Evolutionary conservation across 2,329 filamentous ascomycete species (phyloP), one percentile per base, ranked within the genome.

Genomic region (Aspergillus cejpii): DNA sequence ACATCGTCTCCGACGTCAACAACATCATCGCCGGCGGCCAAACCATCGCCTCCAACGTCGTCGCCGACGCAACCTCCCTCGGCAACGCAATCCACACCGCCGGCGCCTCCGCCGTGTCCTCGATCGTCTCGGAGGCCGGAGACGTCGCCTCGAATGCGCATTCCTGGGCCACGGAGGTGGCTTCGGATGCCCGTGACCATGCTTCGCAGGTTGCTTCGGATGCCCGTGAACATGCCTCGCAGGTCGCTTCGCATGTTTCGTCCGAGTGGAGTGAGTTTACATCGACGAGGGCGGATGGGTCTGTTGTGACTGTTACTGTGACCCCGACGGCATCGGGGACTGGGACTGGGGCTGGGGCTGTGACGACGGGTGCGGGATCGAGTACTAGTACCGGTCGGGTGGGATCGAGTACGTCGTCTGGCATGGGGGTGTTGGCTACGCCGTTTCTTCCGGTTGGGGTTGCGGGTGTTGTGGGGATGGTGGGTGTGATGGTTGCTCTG

Each of bases 401-500:
- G 10, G 26, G 48, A 23, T 39, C 50, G 3, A 37, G 45, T 14
- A 29, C 50, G n/a, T 36, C 41, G 3, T 17, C 52, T 33, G 56
- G 41, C 33, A 57, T 47, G 26, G 51, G 49, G 24, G 51, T 54
- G 29, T 55, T 51, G 29, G 51, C 54, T 11, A 55, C 55, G 26
- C 52, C 56, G 17, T 47, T 58, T 21, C 43, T 52, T 10, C 41
- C 44, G 2, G 27, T 40, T 2, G 40, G 49, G 14, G 33, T 56
- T 29, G 59, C 53, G 14, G 59, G 56, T 49, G 43, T 61, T 21
- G 59, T 55, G 8, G 60, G 60, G 54, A 39, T 62, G 6, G 40
- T 62, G 8, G 59, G 59, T 42, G 43, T 61, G 24, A 62, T 62
- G 58, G 56, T 50, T 48, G 59, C 55, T 43, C 54, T 62, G 45